Conservation (phyloP, 306 rosid species). For the Betula pendula region DNA sequence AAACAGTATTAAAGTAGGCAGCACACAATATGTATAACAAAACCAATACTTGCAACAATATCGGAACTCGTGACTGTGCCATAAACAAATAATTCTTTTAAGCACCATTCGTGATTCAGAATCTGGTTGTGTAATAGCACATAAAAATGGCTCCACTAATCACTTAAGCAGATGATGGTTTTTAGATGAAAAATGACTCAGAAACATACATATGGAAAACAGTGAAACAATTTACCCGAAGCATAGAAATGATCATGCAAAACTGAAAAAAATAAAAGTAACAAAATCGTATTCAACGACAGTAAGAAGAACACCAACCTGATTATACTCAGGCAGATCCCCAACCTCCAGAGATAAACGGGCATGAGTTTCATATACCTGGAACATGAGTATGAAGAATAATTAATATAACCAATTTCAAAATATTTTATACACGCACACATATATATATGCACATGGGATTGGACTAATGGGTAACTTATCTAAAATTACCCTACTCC, state of each 20-base stretch:
- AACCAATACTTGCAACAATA: neutral
- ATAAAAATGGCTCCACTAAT: slow-evolving; percentile 25
- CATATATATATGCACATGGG: neutral
- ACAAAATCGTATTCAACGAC: slow-evolving; percentile 6
- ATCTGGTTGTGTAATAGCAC: slow-evolving; percentile 11
- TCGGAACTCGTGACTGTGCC: neutral
- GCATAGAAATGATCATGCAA: slow-evolving; percentile 4
- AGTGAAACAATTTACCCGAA: slow-evolving; percentile 11
- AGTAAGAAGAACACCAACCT: slow-evolving; percentile 50
- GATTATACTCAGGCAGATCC: slow-evolving; percentile 93
- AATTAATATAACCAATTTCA: neutral
- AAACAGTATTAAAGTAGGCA: neutral
- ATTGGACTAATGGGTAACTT: neutral
- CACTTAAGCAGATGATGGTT: neutral
- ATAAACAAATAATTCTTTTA: neutral
- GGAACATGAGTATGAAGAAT: slow-evolving; percentile 25
- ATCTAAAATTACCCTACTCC: neutral
- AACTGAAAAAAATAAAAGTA: slow-evolving; percentile 1
- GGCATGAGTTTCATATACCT: slow-evolving; percentile 99
- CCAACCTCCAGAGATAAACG: slow-evolving; percentile 87
- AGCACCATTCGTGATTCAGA: neutral
- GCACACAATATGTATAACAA: neutral
- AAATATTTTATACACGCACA: neutral
- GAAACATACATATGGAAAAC: slow-evolving; percentile 13
- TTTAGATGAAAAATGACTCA: slow-evolving; percentile 5